Evolutionary conservation across 768 basidiomycete genomes (phyloP), one percentile per base, ranked within the genome.

Genomic region (Pilatotrama ljubarskyi): DNA sequence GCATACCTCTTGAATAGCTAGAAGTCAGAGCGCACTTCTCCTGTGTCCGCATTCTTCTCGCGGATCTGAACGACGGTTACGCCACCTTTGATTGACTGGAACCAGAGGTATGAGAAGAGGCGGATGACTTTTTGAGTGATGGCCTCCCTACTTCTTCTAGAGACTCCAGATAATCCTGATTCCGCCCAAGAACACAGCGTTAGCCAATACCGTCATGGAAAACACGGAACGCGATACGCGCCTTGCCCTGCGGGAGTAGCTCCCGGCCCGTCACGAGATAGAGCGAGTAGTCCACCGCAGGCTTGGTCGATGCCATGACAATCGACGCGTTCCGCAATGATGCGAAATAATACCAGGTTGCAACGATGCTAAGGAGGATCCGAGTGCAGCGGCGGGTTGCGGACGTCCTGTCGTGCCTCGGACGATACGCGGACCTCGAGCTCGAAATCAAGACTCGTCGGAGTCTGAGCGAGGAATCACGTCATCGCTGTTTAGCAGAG

Each of bases 11-110:
- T 14, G 14, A 18, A 6, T 29, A n/a, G 11, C 15, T 17, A 2
- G 25, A 32, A 37, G 15, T n/a, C 48, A n/a, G 72, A 13, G 43
- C 83, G 66, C 48, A 90, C 93, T 74, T 94, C 90, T 22, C 81
- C 81, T 0, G 93, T 95, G 61, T 95, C 93, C 0, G 81, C 74
- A 11, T 83, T 73, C 73, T 98, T 98, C 73, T 98, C 95, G 37
- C 94, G 82, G 17, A 96, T 79, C 73, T 97, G 95, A 5, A 97
- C 92, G 47, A 95, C 69, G 1, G 93, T 94, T 0, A 96, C 93
- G 2, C 94, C 95, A 10, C 95, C 95, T 69, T 84, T 76, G 15
- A 96, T 76, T 2, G 93, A 80, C 92, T 94, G 22, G 40, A 53
- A 51, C 18, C 60, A 32, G 6, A 14, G 20, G 2, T 36, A 51